Base-by-base conservation (phyloP, 192 early-diverging fungal genomes). In the Dissophora globulifera region DNA sequence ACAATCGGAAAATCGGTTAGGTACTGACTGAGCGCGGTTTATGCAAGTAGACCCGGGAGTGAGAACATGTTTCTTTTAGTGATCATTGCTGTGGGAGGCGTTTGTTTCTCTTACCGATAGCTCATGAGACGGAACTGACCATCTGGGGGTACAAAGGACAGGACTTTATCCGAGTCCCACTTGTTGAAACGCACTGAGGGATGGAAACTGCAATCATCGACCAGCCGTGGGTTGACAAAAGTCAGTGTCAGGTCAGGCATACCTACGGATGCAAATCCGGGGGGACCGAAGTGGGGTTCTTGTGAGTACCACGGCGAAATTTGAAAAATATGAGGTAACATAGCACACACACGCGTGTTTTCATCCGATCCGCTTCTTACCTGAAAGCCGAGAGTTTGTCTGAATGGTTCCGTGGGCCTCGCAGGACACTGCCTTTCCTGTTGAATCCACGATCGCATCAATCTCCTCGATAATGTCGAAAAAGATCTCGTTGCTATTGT, bases 121-220 rank as follows among this genome's bases (percentile, higher is more conserved):
- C 86, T 87, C 88, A 94, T 89, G 12, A 98, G 84, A 62, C 89
- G 92, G 78, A 97, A 97, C 50, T 86, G 85, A 7, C 95, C 95
- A 78, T 98, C 95, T 9, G 96, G 96, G 10, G 96, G 96, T 8
- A 98, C 86, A 87, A 97, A 98, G 4, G 91, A 94, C 13, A 98
- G 74, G 3, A 88, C 69, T 22, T 89, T 83, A 45, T 96, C 93
- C 29, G 81, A 81, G 47, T 94, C 91, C 85, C 91, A 98, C 56
- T 91, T 91, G 42, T 83, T 82, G 59, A 89, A 84, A 67, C 92
- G 81, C 9, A 98, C 95, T 60, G 94, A 96, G 2, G 93, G 94
- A 79, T 98, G 96, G 75, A 98, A 94, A 50, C 89, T 89, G 23
- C 85, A 85, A 55, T 94, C 90, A 59, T 95, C 95, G 65, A 96